Evolutionary conservation across 306 rosid species (phyloP), one percentile per base, ranked within the genome.

Genomic region (Ziziphus jujuba): DNA sequence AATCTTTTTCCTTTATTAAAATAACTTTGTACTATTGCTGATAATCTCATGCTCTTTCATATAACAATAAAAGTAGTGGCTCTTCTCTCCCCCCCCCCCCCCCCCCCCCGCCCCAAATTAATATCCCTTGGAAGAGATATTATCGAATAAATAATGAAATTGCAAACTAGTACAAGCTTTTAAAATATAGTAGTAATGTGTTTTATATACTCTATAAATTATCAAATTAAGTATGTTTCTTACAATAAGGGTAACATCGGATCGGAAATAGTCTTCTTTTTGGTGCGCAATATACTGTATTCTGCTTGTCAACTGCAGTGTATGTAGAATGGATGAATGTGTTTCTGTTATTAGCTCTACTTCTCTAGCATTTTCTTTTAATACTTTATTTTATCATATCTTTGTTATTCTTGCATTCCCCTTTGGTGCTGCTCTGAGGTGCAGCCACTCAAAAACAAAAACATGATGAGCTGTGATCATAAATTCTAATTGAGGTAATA

Each of bases 401-500:
- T 28, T 15, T 72, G 36, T 16, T 52, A 24, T 61, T 10, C 21
- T 56, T 15, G 17, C 24, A 40, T 54, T 40, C 31, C 1, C 15
- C 4, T 45, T 38, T 56, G 73, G 21, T 47, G 59, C 38, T 28
- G 23, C 31, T 33, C 23, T 28, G 25, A 23, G 23, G 59, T 21
- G 48, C 23, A 34, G n/a, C 50, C 25, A 28, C 20, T 38, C 40
- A 67, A 58, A 45, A 63, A 61, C 73, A 59, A 28, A 44, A 56
- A 61, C 51, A 43, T 67, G 21, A 48, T 34, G 4, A 21, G 28
- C 11, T 35, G 20, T 50, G 65, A 67, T 74, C 56, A 56, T 75
- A 56, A 28, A 67, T 74, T 51, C 63, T 75, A 56, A 28, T 71
- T 54, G 43, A 38, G 62, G 44, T 72, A 56, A 28, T 63, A 62